These are phyloP conservation scores for Fusarium denticulatum DNA, from an alignment of 2,329 filamentous ascomycete species.

Conservation along the genomic window DNA sequence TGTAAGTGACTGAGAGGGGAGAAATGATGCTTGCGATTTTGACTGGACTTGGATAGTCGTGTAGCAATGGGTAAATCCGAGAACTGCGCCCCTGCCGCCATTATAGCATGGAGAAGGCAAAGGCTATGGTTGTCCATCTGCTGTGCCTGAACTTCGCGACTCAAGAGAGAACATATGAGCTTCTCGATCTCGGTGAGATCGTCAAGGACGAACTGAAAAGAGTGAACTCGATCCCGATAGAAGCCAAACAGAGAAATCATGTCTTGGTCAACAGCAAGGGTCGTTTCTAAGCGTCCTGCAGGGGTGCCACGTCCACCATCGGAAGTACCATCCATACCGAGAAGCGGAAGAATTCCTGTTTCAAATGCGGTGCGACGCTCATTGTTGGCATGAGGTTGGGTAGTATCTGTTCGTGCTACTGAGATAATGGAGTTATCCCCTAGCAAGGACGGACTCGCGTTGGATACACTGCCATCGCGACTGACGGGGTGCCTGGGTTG, in stretches of 20 bases:
- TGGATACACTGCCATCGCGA: background rate
- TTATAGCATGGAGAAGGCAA: slow-evolving; percentile 32
- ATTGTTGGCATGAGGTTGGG: slow-evolving; percentile 1
- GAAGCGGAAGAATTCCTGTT: slow-evolving; percentile 24
- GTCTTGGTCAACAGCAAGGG: slow-evolving; percentile 10
- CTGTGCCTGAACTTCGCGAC: background rate
- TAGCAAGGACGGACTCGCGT: slow-evolving; percentile 2
- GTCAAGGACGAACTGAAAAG: slow-evolving; percentile 19
- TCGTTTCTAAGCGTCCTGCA: background rate
- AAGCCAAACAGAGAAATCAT: slow-evolving; percentile 24
- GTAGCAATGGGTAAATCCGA: slow-evolving; percentile 11
- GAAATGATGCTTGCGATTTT: background rate
- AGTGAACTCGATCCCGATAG: slow-evolving; percentile 25
- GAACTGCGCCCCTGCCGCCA: slow-evolving; percentile 34
- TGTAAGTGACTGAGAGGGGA: rapidly evolving
- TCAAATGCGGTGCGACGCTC: slow-evolving; percentile 27
- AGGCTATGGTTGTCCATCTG: slow-evolving; percentile 1
- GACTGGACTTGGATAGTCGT: slow-evolving; percentile 2
- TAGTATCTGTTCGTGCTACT: slow-evolving; percentile 1
- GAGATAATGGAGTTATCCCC: slow-evolving; percentile 30
- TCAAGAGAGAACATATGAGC: slow-evolving; percentile 22
- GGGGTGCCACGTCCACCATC: background rate
- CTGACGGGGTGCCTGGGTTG: rapidly evolving
- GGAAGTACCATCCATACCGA: slow-evolving; percentile 7
- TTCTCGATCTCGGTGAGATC: slow-evolving; percentile 21